Evolutionary conservation across 106 monocot species (phyloP), one percentile per base, ranked within the genome.

Genomic region (Dactylorhiza incarnata): DNA sequence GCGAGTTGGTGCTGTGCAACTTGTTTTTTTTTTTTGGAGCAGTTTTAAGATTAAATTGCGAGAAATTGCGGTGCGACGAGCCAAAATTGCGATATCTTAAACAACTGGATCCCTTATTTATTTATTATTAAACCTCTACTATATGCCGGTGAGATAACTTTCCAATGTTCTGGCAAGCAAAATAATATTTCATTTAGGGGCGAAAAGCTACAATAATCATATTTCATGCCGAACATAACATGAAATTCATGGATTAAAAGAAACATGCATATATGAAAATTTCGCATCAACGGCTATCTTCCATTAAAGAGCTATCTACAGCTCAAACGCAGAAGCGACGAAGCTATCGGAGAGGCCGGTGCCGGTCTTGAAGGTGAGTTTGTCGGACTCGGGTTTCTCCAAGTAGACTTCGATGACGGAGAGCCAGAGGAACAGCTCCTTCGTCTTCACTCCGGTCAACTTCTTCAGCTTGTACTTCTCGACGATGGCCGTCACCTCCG

Each of bases 371-470:
- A 37, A 37, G 37, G 37, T 37, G 37, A 78, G 78, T 46, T 71
- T 71, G 22, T 78, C 71, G 0, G 71, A 71, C 0, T 71, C 16
- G 43, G 78, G 71, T 0, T 53, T 71, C 23, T 71, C 71, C 19
- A 78, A 72, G 16, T 72, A 78, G 20, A 78, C 69, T 55, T 78
- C 78, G 9, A 71, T 53, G 5, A 78, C 71, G 44, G 78, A 78
- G 71, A 78, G 78, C 78, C 71, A 72, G 37, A 78, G 14, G 1
- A 78, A 8, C 1, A 78, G 70, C 71, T 78, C 78, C 71, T 71
- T 78, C 1, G 78, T 78, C 71, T 78, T 78, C 0, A 78, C 70
- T 6, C 78, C 78, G 0, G 78, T 78, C 70, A 78, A 44, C 78
- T 78, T 78, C 50, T 71, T 78, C 54, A 78, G 43, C 15, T 71